Evolutionary conservation across 2,329 filamentous ascomycete species (phyloP), one percentile per base, ranked within the genome.

Genomic region (Neonectria coccinea): DNA sequence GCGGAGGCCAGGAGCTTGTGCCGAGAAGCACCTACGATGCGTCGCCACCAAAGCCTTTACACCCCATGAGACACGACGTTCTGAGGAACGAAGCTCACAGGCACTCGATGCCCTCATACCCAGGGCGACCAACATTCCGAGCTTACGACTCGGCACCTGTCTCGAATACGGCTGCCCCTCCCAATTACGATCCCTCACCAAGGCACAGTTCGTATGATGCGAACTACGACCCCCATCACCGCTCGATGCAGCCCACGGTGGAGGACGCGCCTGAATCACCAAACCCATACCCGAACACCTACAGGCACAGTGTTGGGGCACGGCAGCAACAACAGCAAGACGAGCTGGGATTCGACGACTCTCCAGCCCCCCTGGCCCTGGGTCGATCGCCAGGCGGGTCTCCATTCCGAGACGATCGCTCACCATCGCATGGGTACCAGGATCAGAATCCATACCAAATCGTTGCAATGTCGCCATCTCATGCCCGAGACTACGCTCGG

Each of bases 211-310:
- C 86, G 1, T 85, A 86, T 61, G 86, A 89, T 65, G 73, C 77
- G 29, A 75, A 74, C 18, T 84, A 81, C 70, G 85, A 84, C 57
- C 71, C 76, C 41, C 83, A 83, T 44, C 79, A 81, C 71, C 81
- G 82, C 62, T 83, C 84, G 1, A 84, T 88, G 85, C 88, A 89
- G 70, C 87, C 85, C 3, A 89, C 85, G 7, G 88, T 88, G 6
- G 89, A 91, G 73, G 89, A 91, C 67, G 87, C 84, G 6, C 88
- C 88, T 4, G 87, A 89, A 53, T 84, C 85, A 1, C 80, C 82
- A 1, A 69, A 69, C 4, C 64, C 62, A 8, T 59, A 68, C 4
- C 70, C 76, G 7, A 75, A 78, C n/a, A 66, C 73, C 8, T 66
- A 70, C 51, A 58, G 72, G 29, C 71, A 75, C 16, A 71, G 68